A percentile compares a stretch with the other conserved stretches of the same genome.
phyloP scores from a whole-genome alignment of 1,284 basidiomycete species.

The Cerrena zonata region DNA sequence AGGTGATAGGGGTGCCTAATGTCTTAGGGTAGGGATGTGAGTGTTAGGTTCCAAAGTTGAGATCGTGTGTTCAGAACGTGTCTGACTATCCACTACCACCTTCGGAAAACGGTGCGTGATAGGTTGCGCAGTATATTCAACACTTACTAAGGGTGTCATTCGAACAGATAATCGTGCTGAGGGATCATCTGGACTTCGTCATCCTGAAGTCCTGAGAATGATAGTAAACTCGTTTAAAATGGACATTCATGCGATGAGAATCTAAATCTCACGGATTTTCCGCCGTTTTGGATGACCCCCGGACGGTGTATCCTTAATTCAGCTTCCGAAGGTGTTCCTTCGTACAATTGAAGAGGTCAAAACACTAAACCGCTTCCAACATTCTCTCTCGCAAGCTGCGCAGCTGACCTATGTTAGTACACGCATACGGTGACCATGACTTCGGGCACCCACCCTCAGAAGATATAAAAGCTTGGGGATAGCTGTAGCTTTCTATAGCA shows the following conservation, averaged over 20 bases:
- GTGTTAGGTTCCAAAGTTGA: no score
- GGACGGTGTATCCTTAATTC: neutral
- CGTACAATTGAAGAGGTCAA: neutral
- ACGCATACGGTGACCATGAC: neutral
- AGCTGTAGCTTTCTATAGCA: neutral
- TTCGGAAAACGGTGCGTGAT: no score
- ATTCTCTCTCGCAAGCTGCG: neutral
- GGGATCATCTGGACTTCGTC: no score
- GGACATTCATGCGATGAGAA: neutral
- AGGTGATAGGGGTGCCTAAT: no score
- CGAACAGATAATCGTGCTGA: no score
- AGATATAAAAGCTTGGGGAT: neutral
- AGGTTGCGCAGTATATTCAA: no score
- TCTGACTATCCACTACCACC: no score
- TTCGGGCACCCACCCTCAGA: neutral
- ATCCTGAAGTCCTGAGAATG: neutral
- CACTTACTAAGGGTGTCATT: no score
- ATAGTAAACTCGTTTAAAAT: neutral
- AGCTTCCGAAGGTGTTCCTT: neutral
- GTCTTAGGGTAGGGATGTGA: no score
- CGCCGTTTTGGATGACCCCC: neutral
- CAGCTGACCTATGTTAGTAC: conserved; percentile 2
- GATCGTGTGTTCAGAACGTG: no score
- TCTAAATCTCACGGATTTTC: neutral
- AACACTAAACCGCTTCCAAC: neutral